These are phyloP conservation scores for Cenchrus purpureus DNA, from an alignment of 176 grass and related monocot species.

Conservation along the genomic window DNA sequence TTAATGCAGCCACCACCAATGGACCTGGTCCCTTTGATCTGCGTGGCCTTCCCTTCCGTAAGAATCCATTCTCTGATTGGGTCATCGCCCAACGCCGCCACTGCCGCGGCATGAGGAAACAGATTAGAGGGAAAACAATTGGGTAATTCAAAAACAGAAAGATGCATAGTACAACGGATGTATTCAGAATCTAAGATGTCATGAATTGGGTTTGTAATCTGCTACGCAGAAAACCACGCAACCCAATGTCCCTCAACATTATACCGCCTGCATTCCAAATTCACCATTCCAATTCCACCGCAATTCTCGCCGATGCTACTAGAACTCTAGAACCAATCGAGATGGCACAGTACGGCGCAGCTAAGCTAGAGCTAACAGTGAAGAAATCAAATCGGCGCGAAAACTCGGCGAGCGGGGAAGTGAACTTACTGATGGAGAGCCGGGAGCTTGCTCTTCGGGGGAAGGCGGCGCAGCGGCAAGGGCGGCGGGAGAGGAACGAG, in stretches of 20 bases:
- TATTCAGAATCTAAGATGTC: not conserved
- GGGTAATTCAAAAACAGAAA: not conserved
- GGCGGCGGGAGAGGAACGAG: slow-evolving; percentile 22
- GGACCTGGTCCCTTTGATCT: slow-evolving; percentile 77
- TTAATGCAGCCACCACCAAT: slow-evolving; percentile 88
- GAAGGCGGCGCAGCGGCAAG: slow-evolving; percentile 5
- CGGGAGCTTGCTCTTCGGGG: not conserved
- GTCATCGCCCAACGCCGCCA: slow-evolving; percentile 70
- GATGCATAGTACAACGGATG: not conserved
- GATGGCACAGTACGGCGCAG: not conserved
- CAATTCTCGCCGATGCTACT: not conserved
- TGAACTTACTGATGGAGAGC: slow-evolving; percentile 40
- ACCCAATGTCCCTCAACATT: not conserved
- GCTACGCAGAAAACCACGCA: not conserved
- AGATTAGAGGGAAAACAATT: not conserved
- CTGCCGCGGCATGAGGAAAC: slow-evolving; percentile 35
- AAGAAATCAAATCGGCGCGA: not conserved
- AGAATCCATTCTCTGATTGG: slow-evolving; percentile 91
- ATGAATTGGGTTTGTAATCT: not conserved
- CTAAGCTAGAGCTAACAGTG: not conserved
- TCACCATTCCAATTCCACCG: not conserved
- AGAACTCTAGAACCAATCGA: not conserved
- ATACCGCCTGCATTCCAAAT: not conserved
- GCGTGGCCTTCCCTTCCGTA: slow-evolving; percentile 84
- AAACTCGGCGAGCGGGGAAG: not conserved